Base-by-base conservation (phyloP, 495 filamentous ascomycete genomes). In the Niebla homalea region DNA sequence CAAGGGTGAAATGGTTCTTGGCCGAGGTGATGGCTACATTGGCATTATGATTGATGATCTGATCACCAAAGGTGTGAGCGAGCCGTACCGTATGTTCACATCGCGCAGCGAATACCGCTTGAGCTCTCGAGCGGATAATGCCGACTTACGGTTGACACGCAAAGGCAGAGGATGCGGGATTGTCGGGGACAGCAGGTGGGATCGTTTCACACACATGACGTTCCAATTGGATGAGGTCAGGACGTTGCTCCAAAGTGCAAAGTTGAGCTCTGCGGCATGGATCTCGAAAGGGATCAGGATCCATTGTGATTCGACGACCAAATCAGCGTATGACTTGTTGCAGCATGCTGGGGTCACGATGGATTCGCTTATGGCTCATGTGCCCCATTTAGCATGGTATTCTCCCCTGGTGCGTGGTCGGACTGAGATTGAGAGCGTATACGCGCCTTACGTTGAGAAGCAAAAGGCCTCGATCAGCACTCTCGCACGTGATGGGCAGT, bases 21-120 rank as follows among this genome's bases (percentile, higher is more conserved):
- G 76, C n/a, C 74, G 92, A 50, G 81, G 83, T 12, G 92, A 97
- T 64, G 87, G 84, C 15, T 98, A 96, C 62, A 96, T 98, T 62
- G 92, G 92, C 46, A 82, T 98, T 67, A 94, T 98, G 92, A 92
- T 98, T 63, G 92, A 98, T 66, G 92, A 98, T 63, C 80, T 98
- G 40, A 81, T 95, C 65, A 98, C 92, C 26, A 97, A 96, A 66
- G 92, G 92, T 41, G 90, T 98, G 12, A 87, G 84, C 8, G 92
- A 98, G 66, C 92, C 92, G 0, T 98, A 98, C 68, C 80, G 92
- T 53, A 97, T 98, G 93, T 98, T 98, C 72, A 97, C 92, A 7
- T 87, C 87, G 16, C 82, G 92, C 49, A 89, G 81, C 68, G 92
- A 98, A 65, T 98, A 93, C 69, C 85, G 92, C 43, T 89, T 98